A percentile compares a stretch with the other conserved stretches of the same genome.
Conservation (phyloP, 495 filamentous ascomycete genomes). For the Talaromyces proteolyticus region DNA sequence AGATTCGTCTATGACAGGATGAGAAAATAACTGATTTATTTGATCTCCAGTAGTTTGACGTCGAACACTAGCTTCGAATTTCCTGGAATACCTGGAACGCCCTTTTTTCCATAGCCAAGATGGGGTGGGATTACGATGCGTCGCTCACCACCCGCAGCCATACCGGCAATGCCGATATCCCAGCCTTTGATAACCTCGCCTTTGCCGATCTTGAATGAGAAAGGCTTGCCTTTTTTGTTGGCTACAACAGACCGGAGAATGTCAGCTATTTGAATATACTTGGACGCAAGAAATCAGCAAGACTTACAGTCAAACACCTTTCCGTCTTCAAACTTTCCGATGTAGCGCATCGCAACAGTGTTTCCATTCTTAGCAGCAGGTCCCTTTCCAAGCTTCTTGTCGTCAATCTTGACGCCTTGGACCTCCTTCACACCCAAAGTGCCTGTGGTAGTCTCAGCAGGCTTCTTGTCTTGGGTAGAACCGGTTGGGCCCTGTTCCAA, state of each 20-base stretch:
- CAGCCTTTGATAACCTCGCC: conserved; percentile 98
- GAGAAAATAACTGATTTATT: conserved; percentile 28
- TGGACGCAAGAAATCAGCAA: background rate
- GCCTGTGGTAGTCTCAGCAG: conserved; percentile 46
- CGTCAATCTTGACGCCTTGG: conserved; percentile 85
- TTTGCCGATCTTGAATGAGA: conserved; percentile 86
- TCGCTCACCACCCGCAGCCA: conserved; percentile 89
- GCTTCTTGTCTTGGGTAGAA: conserved; percentile 29
- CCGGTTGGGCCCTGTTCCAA: conserved; percentile 92
- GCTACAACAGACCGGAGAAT: conserved; percentile 44
- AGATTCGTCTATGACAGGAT: no score
- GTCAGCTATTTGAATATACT: background rate
- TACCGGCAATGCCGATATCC: conserved; percentile 90
- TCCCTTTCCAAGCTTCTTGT: conserved; percentile 86
- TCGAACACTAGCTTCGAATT: conserved; percentile 94
- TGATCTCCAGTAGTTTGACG: conserved; percentile 75
- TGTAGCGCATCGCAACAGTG: conserved; percentile 89
- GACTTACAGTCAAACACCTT: conserved; percentile 88
- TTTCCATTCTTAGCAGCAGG: conserved; percentile 77
- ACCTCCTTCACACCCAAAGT: conserved; percentile 68
- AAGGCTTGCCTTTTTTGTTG: conserved; percentile 97
- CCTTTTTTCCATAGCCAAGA: conserved; percentile 80
- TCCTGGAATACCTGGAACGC: conserved; percentile 70
- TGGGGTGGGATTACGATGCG: conserved; percentile 80
- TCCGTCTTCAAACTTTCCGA: conserved; percentile 87